Base-by-base conservation (phyloP, 2,329 filamentous ascomycete species). In the Neofusicoccum cordaticola region DNA sequence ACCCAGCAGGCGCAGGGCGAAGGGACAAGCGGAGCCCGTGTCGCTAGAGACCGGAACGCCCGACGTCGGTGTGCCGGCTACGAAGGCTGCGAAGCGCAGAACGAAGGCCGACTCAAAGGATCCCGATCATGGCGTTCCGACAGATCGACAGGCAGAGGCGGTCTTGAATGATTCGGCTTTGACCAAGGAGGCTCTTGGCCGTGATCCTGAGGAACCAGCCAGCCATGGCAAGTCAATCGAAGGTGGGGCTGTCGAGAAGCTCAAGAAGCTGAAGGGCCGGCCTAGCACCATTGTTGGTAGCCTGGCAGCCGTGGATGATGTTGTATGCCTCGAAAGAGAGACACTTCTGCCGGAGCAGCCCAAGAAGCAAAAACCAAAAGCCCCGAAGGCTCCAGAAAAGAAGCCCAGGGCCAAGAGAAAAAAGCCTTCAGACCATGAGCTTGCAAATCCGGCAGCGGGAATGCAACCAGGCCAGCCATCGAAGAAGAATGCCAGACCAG, bases 341-440 rank as follows among this genome's bases (percentile, higher is more conserved):
- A 7, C 27, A 31, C 4, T 7, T 7, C 5, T 31, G 27, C 27
- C 27, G 27, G 4, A 31, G 35, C 75, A 75, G 51, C 42, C 69
- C 11, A 74, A 71, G 51, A 75, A 75, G 57, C 3, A 68, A 64
- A 4, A 63, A 31, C 57, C 66, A n/a, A 73, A 72, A 52, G 13
- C 48, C 7, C 13, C n/a, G 31, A 51, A 37, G 15, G 9, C 27
- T 9, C 17, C 15, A 2, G 48, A 51, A 9, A 51, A 51, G 31
- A 53, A 39, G 34, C 34, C 50, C 9, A 12, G 35, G 27, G 31
- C 47, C 8, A 63, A 42, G 19, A n/a, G 27, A 22, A 53, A 52
- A 22, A 50, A 34, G 12, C n/a, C n/a, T 15, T 11, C 31, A 2
- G 27, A 35, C 9, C 12, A 4, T 22, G 15, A 35, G 37, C 8